A percentile compares a stretch with the other conserved stretches of the same genome.
phyloP scores from a whole-genome alignment of 164 flowering plant genomes.

The Kingdonia uniflora region DNA sequence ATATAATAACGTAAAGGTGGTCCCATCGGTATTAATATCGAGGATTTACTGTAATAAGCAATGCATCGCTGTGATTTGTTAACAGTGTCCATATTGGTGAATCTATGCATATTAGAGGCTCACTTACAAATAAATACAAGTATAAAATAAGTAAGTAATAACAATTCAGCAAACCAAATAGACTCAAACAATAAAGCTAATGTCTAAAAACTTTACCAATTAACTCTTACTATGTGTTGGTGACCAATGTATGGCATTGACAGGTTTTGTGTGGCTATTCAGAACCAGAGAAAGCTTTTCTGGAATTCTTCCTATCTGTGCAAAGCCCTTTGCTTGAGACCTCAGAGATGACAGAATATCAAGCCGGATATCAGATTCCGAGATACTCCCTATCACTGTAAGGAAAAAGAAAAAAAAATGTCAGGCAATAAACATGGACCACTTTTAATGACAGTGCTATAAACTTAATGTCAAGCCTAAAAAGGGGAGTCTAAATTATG shows the following conservation, averaged over 20 bases:
- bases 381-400: slow-evolving; percentile 54
- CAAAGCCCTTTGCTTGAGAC: slow-evolving; percentile 22
- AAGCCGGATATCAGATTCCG: slow-evolving; percentile 39
- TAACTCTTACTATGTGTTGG: slow-evolving; percentile 47
- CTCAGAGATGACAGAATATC: slow-evolving; percentile 38
- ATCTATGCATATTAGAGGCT: too few relatives aligned
- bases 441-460: background rate
- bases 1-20: too few relatives aligned
- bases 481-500: too few relatives aligned
- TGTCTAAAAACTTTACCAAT: background rate
- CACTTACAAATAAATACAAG: too few relatives aligned
- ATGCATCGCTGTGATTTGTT: too few relatives aligned
- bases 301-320: slow-evolving; percentile 17
- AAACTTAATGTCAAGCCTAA: background rate
- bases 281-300: slow-evolving; percentile 33
- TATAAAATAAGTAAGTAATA: too few relatives aligned
- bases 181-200: background rate
- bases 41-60: too few relatives aligned
- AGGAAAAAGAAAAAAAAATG: slow-evolving; percentile 5
- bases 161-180: background rate
- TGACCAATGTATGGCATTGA: slow-evolving; percentile 75
- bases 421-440: background rate
- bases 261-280: slow-evolving; percentile 55
- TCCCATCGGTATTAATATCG: too few relatives aligned
- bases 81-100: too few relatives aligned